Evolutionary conservation across 352 stramenopile genomes (phyloP).

Genomic region (Phytophthora fragariae): DNA sequence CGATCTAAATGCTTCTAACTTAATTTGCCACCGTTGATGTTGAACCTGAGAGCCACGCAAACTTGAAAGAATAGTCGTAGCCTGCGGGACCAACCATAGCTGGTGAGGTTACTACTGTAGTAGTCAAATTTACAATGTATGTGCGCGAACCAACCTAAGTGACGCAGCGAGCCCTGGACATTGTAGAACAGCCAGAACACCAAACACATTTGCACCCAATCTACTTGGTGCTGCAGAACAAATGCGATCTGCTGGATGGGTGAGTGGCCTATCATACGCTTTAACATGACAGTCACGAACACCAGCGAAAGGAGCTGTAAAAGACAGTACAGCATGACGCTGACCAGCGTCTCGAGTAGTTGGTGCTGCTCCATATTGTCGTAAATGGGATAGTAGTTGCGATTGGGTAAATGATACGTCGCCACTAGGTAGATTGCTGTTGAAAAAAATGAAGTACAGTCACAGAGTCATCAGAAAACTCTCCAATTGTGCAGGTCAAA

Average conservation of each 20-base stretch:
- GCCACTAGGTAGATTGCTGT: slow-evolving; percentile 11
- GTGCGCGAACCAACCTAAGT: slow-evolving; percentile 1
- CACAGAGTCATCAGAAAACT: not conserved
- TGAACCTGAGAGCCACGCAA: not conserved
- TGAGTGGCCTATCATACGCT: slow-evolving; percentile 11
- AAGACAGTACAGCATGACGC: slow-evolving; percentile 9
- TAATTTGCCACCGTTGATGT: not conserved
- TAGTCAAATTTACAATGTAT: not conserved
- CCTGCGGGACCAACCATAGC: not conserved
- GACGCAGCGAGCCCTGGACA: slow-evolving; percentile 15
- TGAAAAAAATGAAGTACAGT: not conserved
- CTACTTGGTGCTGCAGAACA: slow-evolving; percentile 36
- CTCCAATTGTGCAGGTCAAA: not conserved
- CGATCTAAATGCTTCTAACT: not conserved
- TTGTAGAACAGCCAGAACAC: slow-evolving; percentile 44
- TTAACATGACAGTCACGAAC: not conserved
- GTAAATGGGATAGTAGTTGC: slow-evolving; percentile 14
- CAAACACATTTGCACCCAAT: slow-evolving; percentile 33
- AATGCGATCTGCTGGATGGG: slow-evolving; percentile 44
- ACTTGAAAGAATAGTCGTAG: slow-evolving; percentile 8
- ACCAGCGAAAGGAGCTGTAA: slow-evolving; percentile 14
- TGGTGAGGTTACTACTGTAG: too few relatives aligned
- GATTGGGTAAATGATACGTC: slow-evolving; percentile 22
- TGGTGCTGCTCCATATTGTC: not conserved
- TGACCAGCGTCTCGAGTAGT: slow-evolving; percentile 1